Evolutionary conservation across 164 flowering plant genomes (phyloP).

Genomic region (Umbilicus rupestris): DNA sequence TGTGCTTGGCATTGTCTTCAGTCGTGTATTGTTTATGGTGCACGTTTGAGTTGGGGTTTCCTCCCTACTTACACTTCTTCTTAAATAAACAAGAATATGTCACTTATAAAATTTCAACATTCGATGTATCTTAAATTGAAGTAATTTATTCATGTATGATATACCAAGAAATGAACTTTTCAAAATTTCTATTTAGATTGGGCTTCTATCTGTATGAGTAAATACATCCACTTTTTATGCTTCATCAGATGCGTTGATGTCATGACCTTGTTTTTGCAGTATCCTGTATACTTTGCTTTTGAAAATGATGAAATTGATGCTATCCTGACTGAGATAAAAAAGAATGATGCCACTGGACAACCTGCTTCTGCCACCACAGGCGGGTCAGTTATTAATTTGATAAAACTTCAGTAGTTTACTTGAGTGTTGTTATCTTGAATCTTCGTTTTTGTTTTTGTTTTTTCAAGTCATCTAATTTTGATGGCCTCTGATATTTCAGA

Average conservation of each 20-base stretch:
- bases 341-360: conserved; percentile 79
- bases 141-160: too few relatives aligned
- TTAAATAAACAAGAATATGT: not conserved
- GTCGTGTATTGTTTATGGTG: too few relatives aligned
- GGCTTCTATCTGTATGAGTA: too few relatives aligned
- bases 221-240: not conserved
- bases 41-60: too few relatives aligned
- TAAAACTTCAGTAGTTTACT: not conserved
- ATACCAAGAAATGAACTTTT: too few relatives aligned
- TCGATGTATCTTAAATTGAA: too few relatives aligned
- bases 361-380: conserved; percentile 96
- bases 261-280: conserved; percentile 36
- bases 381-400: conserved; percentile 53
- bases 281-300: conserved; percentile 95
- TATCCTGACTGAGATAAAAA: conserved; percentile 69
- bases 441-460: not conserved
- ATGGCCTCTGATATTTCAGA: conserved; percentile 33
- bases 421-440: too few relatives aligned
- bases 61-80: not conserved
- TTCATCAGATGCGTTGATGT: not conserved
- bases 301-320: conserved; percentile 67
- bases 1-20: too few relatives aligned
- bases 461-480: conserved; percentile 6
- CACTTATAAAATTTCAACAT: too few relatives aligned
- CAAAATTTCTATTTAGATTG: too few relatives aligned